Percentiles rank a stretch among this genome's conserved stretches.
Evolutionary conservation across 108 stramenopile genomes (phyloP).

Genomic region (Cyclotella baltica): DNA sequence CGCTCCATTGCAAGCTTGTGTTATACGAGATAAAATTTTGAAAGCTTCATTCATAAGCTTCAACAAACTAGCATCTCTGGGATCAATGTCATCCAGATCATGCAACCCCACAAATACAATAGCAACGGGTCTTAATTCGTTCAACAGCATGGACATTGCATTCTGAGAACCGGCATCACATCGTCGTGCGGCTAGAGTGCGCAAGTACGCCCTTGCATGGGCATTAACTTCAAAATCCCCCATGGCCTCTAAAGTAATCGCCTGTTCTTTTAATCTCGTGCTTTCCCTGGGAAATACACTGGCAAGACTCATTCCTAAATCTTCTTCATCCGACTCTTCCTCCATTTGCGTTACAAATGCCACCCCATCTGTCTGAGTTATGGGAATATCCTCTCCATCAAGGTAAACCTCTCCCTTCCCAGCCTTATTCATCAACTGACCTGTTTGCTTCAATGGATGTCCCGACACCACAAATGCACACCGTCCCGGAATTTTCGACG

Average conservation of each 20-base stretch:
- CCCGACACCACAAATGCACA: constrained; percentile 57
- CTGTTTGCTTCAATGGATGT: constrained; percentile 46
- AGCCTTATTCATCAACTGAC: constrained; percentile 50
- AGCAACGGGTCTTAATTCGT: constrained; percentile 55
- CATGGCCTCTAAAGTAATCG: constrained; percentile 26
- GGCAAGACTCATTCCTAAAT: constrained; percentile 1
- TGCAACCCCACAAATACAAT: constrained; percentile 59
- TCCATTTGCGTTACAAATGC: constrained; percentile 12
- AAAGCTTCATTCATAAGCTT: constrained; percentile 56
- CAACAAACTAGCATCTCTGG: constrained; percentile 46
- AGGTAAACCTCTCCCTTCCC: constrained; percentile 48
- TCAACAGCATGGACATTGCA: constrained; percentile 56
- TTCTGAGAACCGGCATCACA: constrained; percentile 53
- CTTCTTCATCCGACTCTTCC: constrained; percentile 2
- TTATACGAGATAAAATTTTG: constrained; percentile 55
- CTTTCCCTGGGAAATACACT: constrained; percentile 38
- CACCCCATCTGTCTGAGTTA: constrained; percentile 45
- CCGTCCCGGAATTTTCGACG: constrained; percentile 44
- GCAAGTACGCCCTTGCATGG: constrained; percentile 46
- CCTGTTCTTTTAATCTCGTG: constrained; percentile 28
- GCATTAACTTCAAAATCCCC: constrained; percentile 47
- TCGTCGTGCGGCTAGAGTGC: constrained; percentile 53
- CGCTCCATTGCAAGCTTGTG: constrained; percentile 57
- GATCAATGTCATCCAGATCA: constrained; percentile 57
- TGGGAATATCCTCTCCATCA: constrained; percentile 36